Evolutionary conservation across 768 basidiomycete species (phyloP).

Genomic region (Auricularia cornea): DNA sequence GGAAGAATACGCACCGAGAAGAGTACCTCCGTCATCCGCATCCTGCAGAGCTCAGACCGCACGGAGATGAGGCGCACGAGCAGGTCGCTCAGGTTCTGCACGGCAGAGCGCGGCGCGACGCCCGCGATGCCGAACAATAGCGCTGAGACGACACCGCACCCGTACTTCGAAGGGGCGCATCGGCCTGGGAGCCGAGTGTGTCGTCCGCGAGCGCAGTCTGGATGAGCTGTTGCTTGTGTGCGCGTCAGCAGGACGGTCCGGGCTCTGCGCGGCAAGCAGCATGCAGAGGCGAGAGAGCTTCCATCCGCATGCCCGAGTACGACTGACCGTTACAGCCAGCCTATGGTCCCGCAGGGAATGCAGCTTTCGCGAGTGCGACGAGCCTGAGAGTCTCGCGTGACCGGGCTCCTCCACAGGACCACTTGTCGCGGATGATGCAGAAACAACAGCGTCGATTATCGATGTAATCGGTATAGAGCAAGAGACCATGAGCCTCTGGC

Average conservation of each 20-base stretch:
- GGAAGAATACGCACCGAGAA: slow-evolving; percentile 50
- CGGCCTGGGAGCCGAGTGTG: slow-evolving; percentile 47
- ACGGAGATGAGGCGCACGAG: slow-evolving; percentile 58
- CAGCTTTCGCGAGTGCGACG: too few species aligned
- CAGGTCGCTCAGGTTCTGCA: slow-evolving; percentile 78
- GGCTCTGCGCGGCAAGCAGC: too few species aligned
- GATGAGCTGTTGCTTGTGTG: not conserved
- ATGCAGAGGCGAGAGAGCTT: too few species aligned
- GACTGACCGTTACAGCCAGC: too few species aligned
- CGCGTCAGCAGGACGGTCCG: not conserved
- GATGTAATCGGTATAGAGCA: too few species aligned
- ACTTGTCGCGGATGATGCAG: too few species aligned
- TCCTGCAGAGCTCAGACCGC: slow-evolving; percentile 42
- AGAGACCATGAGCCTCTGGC: too few species aligned
- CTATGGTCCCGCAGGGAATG: too few species aligned
- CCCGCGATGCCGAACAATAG: slow-evolving; percentile 76
- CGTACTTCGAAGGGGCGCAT: slow-evolving; percentile 46
- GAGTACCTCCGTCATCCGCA: slow-evolving; percentile 69
- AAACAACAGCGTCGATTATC: too few species aligned
- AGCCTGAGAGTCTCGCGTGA: too few species aligned
- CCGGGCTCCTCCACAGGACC: too few species aligned
- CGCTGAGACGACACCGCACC: slow-evolving; percentile 62
- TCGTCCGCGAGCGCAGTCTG: slow-evolving; percentile 59
- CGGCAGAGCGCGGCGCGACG: slow-evolving; percentile 72
- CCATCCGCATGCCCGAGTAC: too few species aligned